Evolutionary conservation across 768 basidiomycete species (phyloP).

Genomic region (Leccinum obscurum): DNA sequence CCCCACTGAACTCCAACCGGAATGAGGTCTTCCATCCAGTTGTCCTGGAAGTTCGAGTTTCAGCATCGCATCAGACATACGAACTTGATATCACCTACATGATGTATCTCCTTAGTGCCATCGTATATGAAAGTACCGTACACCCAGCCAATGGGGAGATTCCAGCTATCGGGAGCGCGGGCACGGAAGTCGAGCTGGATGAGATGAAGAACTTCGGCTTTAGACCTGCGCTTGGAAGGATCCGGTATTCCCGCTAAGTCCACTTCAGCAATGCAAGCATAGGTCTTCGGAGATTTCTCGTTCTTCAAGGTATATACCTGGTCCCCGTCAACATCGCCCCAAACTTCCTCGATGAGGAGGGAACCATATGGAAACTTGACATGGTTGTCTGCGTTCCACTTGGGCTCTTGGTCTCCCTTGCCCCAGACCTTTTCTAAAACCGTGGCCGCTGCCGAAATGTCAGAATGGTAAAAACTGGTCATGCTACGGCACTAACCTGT

Average conservation of each 20-base stretch:
- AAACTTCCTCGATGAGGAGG: background rate
- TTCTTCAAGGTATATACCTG: background rate
- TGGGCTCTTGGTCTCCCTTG: background rate
- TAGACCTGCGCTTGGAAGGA: background rate
- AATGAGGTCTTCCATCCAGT: background rate
- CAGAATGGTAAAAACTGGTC: background rate
- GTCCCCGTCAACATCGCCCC: background rate
- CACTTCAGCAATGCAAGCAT: background rate
- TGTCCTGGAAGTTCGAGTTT: background rate
- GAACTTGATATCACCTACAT: background rate
- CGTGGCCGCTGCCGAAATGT: background rate
- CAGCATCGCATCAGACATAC: background rate
- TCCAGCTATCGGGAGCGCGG: background rate
- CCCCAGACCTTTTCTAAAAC: background rate
- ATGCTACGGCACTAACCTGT: background rate
- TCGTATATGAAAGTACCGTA: slow-evolving; percentile 1
- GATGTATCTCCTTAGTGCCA: background rate
- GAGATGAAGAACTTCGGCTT: background rate
- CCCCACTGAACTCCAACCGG: slow-evolving; percentile 8
- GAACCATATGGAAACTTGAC: background rate
- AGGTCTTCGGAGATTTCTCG: background rate
- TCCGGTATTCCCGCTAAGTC: background rate
- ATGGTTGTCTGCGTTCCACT: background rate
- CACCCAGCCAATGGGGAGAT: slow-evolving; percentile 1
- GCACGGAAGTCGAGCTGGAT: slow-evolving; percentile 1